Conservation (phyloP, 352 stramenopile species). For the Plasmopara viticola region DNA sequence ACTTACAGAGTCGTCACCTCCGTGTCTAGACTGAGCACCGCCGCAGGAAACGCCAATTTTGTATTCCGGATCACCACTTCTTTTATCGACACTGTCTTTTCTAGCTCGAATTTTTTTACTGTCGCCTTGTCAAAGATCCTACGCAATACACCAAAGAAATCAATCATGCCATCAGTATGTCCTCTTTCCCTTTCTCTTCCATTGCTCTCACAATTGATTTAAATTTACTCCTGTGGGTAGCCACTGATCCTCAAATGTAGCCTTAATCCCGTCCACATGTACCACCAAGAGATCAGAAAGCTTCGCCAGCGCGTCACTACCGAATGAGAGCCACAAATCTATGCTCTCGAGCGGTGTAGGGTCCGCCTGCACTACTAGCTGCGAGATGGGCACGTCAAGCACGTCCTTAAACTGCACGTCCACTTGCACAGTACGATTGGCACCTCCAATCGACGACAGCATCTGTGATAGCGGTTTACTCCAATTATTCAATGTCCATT, state of each 20-base stretch:
- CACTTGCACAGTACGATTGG: slow-evolving; percentile 13
- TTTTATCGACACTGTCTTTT: slow-evolving; percentile 25
- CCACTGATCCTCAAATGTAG: slow-evolving; percentile 37
- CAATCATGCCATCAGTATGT: background rate
- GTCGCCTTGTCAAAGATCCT: slow-evolving; percentile 42
- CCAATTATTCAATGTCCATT: slow-evolving; percentile 34
- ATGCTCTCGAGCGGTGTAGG: slow-evolving; percentile 6
- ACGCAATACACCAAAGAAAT: background rate
- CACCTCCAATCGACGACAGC: slow-evolving; percentile 5
- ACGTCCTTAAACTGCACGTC: slow-evolving; percentile 24
- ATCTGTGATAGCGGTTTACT: slow-evolving; percentile 15
- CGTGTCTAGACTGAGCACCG: slow-evolving; percentile 29
- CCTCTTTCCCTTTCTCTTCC: background rate
- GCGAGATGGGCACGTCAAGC: slow-evolving; percentile 14
- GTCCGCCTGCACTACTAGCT: slow-evolving; percentile 18
- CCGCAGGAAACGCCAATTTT: slow-evolving; percentile 41
- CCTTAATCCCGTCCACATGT: slow-evolving; percentile 34
- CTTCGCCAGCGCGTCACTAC: slow-evolving; percentile 13
- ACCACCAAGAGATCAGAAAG: slow-evolving; percentile 27
- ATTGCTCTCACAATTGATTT: slow-evolving; percentile 29
- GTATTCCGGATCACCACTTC: slow-evolving; percentile 37
- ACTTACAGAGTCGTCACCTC: slow-evolving; percentile 25
- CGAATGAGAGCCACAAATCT: slow-evolving; percentile 18
- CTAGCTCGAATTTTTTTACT: slow-evolving; percentile 33
- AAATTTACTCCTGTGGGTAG: slow-evolving; percentile 23